A percentile compares a stretch with the other conserved stretches of the same genome.
Evolutionary conservation across 192 early-diverging fungal species (phyloP).

Genomic region (Mortierella claussenii): DNA sequence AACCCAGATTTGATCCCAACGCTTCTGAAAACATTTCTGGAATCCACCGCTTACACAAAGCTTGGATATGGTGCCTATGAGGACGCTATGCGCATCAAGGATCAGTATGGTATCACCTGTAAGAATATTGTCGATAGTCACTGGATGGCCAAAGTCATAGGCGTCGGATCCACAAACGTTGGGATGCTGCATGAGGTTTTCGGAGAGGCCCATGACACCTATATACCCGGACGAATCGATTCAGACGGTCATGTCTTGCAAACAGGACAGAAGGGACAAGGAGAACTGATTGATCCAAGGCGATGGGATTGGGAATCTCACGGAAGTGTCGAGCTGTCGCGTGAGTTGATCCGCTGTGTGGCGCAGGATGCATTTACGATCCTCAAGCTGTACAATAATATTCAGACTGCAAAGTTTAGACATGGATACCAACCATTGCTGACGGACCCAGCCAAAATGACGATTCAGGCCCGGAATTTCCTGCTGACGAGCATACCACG

Average conservation of each 20-base stretch:
- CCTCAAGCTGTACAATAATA: slow-evolving; percentile 29
- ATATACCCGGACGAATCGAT: slow-evolving; percentile 40
- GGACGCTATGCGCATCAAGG: slow-evolving; percentile 27
- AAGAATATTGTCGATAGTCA: slow-evolving; percentile 39
- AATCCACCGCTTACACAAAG: slow-evolving; percentile 31
- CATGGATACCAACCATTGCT: slow-evolving; percentile 17
- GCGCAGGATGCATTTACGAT: slow-evolving; percentile 43
- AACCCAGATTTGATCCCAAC: slow-evolving; percentile 42
- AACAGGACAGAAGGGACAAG: slow-evolving; percentile 6
- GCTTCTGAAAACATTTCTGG: slow-evolving; percentile 41
- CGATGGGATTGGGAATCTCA: slow-evolving; percentile 50
- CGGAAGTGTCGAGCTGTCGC: slow-evolving; percentile 29
- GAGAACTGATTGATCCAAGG: slow-evolving; percentile 33
- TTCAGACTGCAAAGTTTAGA: slow-evolving; percentile 21
- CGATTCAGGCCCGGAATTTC: slow-evolving; percentile 20
- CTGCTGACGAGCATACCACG: slow-evolving; percentile 31
- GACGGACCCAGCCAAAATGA: background rate
- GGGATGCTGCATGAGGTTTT: slow-evolving; percentile 41
- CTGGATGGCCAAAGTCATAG: slow-evolving; percentile 51
- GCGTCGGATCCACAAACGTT: slow-evolving; percentile 38
- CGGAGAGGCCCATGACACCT: slow-evolving; percentile 30
- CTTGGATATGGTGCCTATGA: slow-evolving; percentile 47
- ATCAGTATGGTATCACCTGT: slow-evolving; percentile 40
- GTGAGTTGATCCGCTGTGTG: slow-evolving; percentile 37
- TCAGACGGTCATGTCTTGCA: slow-evolving; percentile 2